phyloP scores from a whole-genome alignment of 208 protist genomes.

The Leishmania tropica region DNA sequence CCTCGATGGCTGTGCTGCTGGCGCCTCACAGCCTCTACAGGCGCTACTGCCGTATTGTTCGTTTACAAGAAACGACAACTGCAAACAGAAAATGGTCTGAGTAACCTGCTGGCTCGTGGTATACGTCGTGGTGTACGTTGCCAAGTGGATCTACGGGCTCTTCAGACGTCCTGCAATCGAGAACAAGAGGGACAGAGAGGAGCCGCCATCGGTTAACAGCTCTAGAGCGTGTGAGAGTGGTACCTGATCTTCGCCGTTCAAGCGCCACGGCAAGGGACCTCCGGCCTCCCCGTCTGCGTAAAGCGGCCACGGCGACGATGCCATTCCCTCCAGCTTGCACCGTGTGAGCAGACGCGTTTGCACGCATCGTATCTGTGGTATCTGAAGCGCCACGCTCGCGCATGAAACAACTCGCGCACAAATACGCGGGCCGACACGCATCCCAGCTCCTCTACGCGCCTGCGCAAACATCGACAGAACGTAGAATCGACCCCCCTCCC shows the following conservation, averaged over 20 bases:
- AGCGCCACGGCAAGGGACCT: constrained; percentile 24
- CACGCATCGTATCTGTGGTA: neutral
- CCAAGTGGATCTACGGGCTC: constrained; percentile 38
- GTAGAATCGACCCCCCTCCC: neutral
- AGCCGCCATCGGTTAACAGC: neutral
- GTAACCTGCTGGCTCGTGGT: constrained; percentile 64
- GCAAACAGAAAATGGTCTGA: constrained; percentile 29
- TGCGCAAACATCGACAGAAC: neutral
- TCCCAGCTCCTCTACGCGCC: neutral
- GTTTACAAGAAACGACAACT: neutral
- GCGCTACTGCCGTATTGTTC: neutral
- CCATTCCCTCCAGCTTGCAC: no score
- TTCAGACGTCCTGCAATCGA: constrained; percentile 13
- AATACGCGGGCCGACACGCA: neutral
- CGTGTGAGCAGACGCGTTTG: neutral
- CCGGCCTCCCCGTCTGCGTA: constrained; percentile 21
- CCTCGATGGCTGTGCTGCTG: neutral
- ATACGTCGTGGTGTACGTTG: constrained; percentile 44
- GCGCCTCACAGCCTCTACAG: neutral
- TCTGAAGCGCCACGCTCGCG: neutral
- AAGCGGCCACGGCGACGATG: constrained; percentile 12
- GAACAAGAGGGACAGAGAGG: constrained; percentile 11
- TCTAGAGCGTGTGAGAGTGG: constrained; percentile 23
- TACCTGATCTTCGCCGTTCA: constrained; percentile 30
- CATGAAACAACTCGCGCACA: neutral